Evolutionary conservation across 169 alveolate species (phyloP).

Genomic region (Plasmodium sp.): DNA sequence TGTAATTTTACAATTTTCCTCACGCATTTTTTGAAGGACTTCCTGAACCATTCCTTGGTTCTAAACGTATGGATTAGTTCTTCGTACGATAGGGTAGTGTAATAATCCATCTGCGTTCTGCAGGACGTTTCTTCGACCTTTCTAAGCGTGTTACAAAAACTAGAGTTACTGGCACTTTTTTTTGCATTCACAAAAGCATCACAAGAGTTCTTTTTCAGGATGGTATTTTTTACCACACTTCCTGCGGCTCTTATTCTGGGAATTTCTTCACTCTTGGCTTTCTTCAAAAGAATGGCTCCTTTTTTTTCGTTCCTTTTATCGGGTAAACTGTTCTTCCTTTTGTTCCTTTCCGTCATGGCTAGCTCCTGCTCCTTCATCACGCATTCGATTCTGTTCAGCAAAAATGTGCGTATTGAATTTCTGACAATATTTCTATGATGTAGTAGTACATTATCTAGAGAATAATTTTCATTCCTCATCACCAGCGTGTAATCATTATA

Average conservation of each 20-base stretch:
- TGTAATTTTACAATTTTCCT: slow-evolving; percentile 21
- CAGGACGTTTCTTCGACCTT: neutral
- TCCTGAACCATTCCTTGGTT: slow-evolving; percentile 29
- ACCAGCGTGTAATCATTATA: slow-evolving; percentile 24
- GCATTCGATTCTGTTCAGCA: slow-evolving; percentile 6
- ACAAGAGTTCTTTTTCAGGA: neutral
- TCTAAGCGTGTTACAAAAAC: neutral
- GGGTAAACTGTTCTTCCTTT: neutral
- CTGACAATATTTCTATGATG: slow-evolving; percentile 21
- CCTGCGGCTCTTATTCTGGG: neutral
- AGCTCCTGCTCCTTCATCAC: neutral
- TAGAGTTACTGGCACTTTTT: neutral
- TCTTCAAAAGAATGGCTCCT: neutral
- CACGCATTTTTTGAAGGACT: slow-evolving; percentile 15
- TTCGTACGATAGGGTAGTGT: slow-evolving; percentile 21
- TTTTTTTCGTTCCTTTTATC: neutral
- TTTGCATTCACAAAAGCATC: neutral
- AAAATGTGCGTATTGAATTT: slow-evolving; percentile 14
- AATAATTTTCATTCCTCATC: slow-evolving; percentile 18
- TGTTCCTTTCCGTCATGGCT: neutral
- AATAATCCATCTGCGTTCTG: neutral
- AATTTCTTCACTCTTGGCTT: neutral
- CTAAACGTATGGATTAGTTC: slow-evolving; percentile 34
- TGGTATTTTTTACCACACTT: neutral
- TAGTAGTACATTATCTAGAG: slow-evolving; percentile 43